Percentiles rank a stretch among this genome's conserved stretches.
Evolutionary conservation across 202 grass and related monocot species (phyloP).

Genomic region (Miscanthus sacchariflorus): DNA sequence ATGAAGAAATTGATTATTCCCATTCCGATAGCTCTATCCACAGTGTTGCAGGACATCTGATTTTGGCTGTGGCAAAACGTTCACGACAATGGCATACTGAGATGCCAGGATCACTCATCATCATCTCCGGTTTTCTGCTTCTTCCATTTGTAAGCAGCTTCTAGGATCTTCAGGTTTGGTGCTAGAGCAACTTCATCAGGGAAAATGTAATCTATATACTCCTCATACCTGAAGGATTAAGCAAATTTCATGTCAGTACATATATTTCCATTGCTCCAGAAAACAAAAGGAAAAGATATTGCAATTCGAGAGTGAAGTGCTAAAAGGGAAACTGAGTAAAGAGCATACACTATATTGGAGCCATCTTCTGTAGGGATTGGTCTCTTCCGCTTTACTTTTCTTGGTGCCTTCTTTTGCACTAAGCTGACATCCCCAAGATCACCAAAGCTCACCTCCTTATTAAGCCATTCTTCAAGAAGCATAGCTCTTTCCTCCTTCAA

Average conservation of each 20-base stretch:
- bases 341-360: slow-evolving; percentile 72
- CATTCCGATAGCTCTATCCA: not conserved
- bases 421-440: slow-evolving; percentile 74
- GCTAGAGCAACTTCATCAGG: slow-evolving; percentile 82
- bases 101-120: slow-evolving; percentile 54
- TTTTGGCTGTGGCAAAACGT: not conserved
- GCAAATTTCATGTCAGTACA: slow-evolving; percentile 46
- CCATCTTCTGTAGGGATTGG: slow-evolving; percentile 77
- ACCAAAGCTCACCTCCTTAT: slow-evolving; percentile 76
- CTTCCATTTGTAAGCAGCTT: slow-evolving; percentile 96
- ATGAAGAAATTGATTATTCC: not conserved
- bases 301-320: not conserved
- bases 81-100: not conserved
- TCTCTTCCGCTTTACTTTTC: slow-evolving; percentile 94
- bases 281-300: not conserved
- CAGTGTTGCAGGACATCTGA: not conserved
- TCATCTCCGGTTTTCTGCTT: slow-evolving; percentile 70
- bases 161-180: slow-evolving; percentile 87
- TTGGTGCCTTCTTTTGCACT: slow-evolving; percentile 87
- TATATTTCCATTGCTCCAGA: not conserved
- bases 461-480: slow-evolving; percentile 89
- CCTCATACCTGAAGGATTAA: slow-evolving; percentile 73
- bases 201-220: slow-evolving; percentile 94
- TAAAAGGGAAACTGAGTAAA: slow-evolving; percentile 7
- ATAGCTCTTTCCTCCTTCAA: slow-evolving; percentile 97